A percentile compares a stretch with the other conserved stretches of the same genome.
These are phyloP conservation scores for Arthrobotrys sphaeroides DNA, from an alignment of 2,329 filamentous ascomycete genomes.

Conservation along the genomic window DNA sequence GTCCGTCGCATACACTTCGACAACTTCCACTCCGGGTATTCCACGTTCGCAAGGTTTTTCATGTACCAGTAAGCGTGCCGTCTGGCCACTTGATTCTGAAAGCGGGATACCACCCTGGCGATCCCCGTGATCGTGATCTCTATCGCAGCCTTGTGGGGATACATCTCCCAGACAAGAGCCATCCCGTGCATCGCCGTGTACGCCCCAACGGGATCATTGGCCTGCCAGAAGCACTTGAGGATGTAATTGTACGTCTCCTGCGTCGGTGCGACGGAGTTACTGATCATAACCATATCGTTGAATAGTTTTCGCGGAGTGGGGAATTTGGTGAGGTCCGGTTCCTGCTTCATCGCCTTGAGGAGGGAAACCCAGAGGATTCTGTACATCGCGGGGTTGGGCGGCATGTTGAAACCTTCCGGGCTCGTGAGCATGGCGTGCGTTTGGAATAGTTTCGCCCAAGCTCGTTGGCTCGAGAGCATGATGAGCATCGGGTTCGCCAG, in stretches of 20 bases:
- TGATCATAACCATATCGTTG: constrained; percentile 31
- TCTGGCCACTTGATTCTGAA: neutral
- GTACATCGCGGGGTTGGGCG: constrained; percentile 5
- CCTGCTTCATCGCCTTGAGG: neutral
- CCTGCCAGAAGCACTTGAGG: constrained; percentile 34
- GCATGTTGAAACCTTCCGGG: constrained; percentile 30
- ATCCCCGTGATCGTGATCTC: constrained; percentile 38
- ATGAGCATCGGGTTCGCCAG: constrained; percentile 26
- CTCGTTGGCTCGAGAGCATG: constrained; percentile 28
- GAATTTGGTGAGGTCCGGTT: neutral
- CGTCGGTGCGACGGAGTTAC: constrained; percentile 16
- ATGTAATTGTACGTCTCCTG: constrained; percentile 18
- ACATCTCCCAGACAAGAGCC: constrained; percentile 35
- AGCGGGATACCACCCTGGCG: constrained; percentile 13
- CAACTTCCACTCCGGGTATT: constrained; percentile 17
- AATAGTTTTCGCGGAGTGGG: constrained; percentile 29
- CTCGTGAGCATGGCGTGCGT: neutral
- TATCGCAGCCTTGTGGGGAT: neutral
- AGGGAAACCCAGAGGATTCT: constrained; percentile 26
- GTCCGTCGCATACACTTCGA: neutral
- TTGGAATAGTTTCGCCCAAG: constrained; percentile 20
- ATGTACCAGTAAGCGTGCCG: constrained; percentile 44
- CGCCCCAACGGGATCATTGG: constrained; percentile 29
- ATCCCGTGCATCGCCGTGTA: constrained; percentile 51
- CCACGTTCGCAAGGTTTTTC: constrained; percentile 19